Conservation (phyloP, 139 green algal species). For the Chlorella vulgaris region DNA sequence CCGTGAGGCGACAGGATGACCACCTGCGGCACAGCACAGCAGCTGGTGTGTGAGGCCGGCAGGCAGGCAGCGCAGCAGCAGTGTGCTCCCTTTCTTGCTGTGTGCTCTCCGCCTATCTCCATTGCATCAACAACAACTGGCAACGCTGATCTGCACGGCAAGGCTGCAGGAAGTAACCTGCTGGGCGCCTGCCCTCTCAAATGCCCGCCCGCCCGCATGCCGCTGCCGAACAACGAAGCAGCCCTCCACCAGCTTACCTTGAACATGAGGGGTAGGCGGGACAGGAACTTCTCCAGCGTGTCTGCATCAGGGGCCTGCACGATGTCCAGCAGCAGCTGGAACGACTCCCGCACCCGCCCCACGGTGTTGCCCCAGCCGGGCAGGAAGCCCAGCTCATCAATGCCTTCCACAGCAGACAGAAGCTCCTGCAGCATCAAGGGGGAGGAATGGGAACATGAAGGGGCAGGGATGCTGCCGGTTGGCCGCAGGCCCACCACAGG, state of each 20-base stretch:
- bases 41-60: too few relatives aligned
- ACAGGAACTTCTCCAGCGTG: slow-evolving; percentile 72
- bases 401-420: slow-evolving; percentile 33
- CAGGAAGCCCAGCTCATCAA: slow-evolving; percentile 73
- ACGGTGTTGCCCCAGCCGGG: slow-evolving; percentile 75
- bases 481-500: too few relatives aligned
- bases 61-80: too few relatives aligned
- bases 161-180: too few relatives aligned
- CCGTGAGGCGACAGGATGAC: slow-evolving; percentile 83
- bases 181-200: too few relatives aligned
- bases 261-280: slow-evolving; percentile 72
- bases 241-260: slow-evolving; percentile 17
- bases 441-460: too few relatives aligned
- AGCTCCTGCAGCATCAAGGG: slow-evolving; percentile 28
- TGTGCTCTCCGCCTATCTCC: too few relatives aligned
- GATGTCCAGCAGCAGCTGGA: slow-evolving; percentile 76
- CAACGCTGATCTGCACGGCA: neutral
- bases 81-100: too few relatives aligned
- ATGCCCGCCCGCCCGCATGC: too few relatives aligned
- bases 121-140: too few relatives aligned
- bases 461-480: too few relatives aligned
- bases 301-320: slow-evolving; percentile 75
- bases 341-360: slow-evolving; percentile 52
- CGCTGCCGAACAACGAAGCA: neutral
- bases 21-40: slow-evolving; percentile 43